phyloP scores from a whole-genome alignment of 345 rosid species.

The Eucalyptus virginea region DNA sequence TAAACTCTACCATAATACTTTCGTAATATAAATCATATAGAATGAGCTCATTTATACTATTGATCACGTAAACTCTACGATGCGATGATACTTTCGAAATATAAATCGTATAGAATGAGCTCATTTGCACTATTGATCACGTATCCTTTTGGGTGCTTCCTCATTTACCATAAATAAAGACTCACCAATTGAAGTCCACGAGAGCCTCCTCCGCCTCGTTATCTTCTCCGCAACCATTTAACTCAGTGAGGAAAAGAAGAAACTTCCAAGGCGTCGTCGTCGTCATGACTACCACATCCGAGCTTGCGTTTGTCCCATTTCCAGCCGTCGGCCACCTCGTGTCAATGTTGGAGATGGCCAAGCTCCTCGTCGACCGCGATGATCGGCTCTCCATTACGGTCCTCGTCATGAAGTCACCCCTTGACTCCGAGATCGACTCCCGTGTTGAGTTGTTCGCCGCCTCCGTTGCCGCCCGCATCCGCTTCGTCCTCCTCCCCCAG shows the following conservation, averaged over 20 bases:
- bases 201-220: not conserved
- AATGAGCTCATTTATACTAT: too few relatives aligned
- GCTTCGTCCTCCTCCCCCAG: conserved; percentile 11
- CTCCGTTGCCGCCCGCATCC: conserved; percentile 8
- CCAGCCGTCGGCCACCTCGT: conserved; percentile 32
- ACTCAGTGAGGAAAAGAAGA: not conserved
- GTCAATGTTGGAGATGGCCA: conserved; percentile 26
- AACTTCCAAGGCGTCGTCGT: too few relatives aligned
- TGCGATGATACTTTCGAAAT: too few relatives aligned
- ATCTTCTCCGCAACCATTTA: not conserved
- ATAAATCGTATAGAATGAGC: too few relatives aligned
- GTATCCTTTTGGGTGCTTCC: not conserved
- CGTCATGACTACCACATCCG: not conserved
- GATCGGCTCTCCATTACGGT: conserved; percentile 26
- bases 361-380: conserved; percentile 21
- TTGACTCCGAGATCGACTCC: not conserved
- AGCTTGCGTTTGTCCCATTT: not conserved
- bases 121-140: too few relatives aligned
- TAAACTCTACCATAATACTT: too few relatives aligned
- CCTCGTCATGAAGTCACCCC: conserved; percentile 6
- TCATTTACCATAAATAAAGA: not conserved
- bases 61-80: too few relatives aligned
- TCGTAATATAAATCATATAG: too few relatives aligned
- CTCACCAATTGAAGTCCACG: not conserved
- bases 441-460: not conserved